Percentiles rank a stretch among this genome's conserved stretches.
phyloP scores from a whole-genome alignment of 1,139 yeast genomes.

The Casaregolazyma suthepensis region DNA sequence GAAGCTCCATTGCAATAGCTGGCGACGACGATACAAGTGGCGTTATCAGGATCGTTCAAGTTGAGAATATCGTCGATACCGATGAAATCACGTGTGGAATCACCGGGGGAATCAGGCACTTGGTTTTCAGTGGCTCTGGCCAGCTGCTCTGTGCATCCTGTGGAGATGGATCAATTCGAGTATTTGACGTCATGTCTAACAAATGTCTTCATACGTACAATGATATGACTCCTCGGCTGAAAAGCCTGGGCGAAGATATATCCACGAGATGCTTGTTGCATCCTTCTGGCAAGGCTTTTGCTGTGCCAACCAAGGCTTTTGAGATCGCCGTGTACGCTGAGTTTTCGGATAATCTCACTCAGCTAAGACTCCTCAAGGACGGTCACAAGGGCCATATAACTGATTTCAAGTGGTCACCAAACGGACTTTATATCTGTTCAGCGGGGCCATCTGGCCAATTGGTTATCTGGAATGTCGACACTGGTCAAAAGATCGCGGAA shows the following conservation, averaged over 20 bases:
- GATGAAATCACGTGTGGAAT: constrained; percentile 41
- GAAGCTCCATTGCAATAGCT: constrained; percentile 60
- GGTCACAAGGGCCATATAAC: constrained; percentile 40
- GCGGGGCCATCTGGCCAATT: constrained; percentile 44
- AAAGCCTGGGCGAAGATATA: constrained; percentile 34
- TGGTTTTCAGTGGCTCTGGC: constrained; percentile 58
- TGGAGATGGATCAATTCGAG: constrained; percentile 58
- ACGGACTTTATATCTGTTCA: constrained; percentile 51
- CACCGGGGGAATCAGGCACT: constrained; percentile 39
- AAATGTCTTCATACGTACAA: constrained; percentile 29
- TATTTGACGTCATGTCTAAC: constrained; percentile 52
- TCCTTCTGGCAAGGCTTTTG: constrained; percentile 58
- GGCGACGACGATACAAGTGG: constrained; percentile 61
- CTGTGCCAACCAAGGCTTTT: constrained; percentile 45
- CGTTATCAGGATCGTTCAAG: constrained; percentile 46
- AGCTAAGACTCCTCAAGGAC: constrained; percentile 13
- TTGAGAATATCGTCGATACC: constrained; percentile 36
- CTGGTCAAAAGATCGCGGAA: constrained; percentile 18
- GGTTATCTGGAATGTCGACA: constrained; percentile 47
- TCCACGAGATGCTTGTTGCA: constrained; percentile 50
- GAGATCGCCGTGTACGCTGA: constrained; percentile 32
- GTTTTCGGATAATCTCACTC: constrained; percentile 17
- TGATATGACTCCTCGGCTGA: constrained; percentile 32
- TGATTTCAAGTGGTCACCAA: constrained; percentile 54
- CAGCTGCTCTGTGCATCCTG: constrained; percentile 57